Evolutionary conservation across 1,284 basidiomycete species (phyloP).

Genomic region (Marasmius sp.): DNA sequence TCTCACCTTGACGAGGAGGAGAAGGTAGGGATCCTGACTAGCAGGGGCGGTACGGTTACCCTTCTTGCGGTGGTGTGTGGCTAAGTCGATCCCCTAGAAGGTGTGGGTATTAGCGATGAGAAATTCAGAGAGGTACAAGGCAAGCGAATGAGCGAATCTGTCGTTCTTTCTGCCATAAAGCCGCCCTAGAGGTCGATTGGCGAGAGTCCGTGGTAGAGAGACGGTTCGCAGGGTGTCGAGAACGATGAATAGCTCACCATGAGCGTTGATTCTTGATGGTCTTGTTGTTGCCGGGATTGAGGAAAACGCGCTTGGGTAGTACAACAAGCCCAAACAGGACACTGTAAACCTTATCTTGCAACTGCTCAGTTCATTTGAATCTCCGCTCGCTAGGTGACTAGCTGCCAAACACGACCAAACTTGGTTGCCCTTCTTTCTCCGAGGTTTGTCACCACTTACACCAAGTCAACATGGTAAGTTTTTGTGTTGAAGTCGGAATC

Average conservation of each 20-base stretch:
- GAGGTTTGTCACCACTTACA: not conserved
- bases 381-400: not conserved
- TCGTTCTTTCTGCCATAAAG: not conserved
- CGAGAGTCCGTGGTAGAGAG: not conserved
- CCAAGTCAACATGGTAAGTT: not conserved
- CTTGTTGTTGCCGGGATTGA: slow-evolving; percentile 58
- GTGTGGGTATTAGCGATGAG: slow-evolving; percentile 14
- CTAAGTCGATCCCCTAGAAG: slow-evolving; percentile 93
- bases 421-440: not conserved
- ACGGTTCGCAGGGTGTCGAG: slow-evolving; percentile 17
- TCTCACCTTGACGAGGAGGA: slow-evolving; percentile 94
- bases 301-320: not conserved
- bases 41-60: slow-evolving; percentile 92
- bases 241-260: slow-evolving; percentile 64
- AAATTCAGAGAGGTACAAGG: not conserved
- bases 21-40: slow-evolving; percentile 98
- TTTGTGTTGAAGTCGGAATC: not conserved
- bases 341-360: not conserved
- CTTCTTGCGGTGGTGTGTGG: slow-evolving; percentile 99
- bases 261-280: slow-evolving; percentile 23
- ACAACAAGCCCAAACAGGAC: slow-evolving; percentile 3
- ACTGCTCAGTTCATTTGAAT: not conserved
- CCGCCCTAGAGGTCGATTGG: not conserved
- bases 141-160: not conserved
- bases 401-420: not conserved